phyloP scores from a whole-genome alignment of 208 protist genomes.

The Acanthamoeba triangularis region DNA sequence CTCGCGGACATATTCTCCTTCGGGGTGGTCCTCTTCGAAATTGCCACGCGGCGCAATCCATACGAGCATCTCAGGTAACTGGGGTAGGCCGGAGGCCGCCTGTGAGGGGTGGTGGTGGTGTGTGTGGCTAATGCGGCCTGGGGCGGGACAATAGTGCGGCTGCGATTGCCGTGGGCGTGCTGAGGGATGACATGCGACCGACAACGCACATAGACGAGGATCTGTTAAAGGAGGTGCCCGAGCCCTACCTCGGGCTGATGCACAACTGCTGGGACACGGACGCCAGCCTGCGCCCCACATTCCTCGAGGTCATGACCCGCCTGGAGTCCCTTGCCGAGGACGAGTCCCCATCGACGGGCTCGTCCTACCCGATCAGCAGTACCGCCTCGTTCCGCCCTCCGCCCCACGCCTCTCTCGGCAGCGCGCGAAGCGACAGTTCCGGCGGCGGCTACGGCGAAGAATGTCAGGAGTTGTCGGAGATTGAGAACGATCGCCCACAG shows the following conservation, averaged over 20 bases:
- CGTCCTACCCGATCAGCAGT: not conserved
- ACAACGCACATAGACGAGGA: constrained; percentile 10
- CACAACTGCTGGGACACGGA: constrained; percentile 53
- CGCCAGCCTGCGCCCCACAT: not conserved
- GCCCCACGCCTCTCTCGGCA: not conserved
- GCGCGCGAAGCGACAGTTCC: not conserved
- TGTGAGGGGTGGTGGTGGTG: not conserved
- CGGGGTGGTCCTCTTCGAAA: constrained; percentile 24
- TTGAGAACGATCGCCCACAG: constrained; percentile 5
- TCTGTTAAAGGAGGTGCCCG: not conserved
- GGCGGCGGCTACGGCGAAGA: not conserved
- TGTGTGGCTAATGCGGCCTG: no score
- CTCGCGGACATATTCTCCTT: not conserved
- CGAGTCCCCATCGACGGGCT: not conserved
- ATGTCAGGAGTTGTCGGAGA: not conserved
- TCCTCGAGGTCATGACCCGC: constrained; percentile 68
- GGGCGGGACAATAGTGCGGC: not conserved
- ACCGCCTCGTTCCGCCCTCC: not conserved
- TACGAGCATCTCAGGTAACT: constrained; percentile 54
- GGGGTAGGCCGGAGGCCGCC: no score
- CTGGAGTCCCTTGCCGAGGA: constrained; percentile 8
- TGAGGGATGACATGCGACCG: constrained; percentile 62
- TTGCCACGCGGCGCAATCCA: not conserved
- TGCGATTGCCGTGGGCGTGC: constrained; percentile 50
- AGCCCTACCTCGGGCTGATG: not conserved